Evolutionary conservation across 768 basidiomycete species (phyloP).

Genomic region (Sporobolomyces phaffii): DNA sequence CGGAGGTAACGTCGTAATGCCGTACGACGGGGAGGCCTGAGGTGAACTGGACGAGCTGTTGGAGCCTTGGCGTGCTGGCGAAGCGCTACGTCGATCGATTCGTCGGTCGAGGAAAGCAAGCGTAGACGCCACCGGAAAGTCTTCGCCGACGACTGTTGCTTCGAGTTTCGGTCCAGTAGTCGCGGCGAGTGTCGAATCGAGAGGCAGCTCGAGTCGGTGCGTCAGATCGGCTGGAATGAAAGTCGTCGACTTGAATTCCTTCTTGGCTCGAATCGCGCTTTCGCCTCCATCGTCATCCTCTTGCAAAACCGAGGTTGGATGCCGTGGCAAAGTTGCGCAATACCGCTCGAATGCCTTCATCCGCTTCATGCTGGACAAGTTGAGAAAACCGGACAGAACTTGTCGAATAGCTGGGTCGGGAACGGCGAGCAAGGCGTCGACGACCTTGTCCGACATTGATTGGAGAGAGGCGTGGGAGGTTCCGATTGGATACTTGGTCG

Average conservation of each 20-base stretch:
- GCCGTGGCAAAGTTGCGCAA: conserved; percentile 34
- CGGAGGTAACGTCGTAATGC: not conserved
- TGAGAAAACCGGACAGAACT: conserved; percentile 45
- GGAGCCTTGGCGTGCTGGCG: not conserved
- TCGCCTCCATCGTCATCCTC: not conserved
- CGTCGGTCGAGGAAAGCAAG: not conserved
- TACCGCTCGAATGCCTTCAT: conserved; percentile 45
- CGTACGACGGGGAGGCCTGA: not conserved
- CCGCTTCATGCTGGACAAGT: conserved; percentile 46
- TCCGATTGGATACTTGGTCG: conserved; percentile 49
- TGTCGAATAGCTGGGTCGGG: conserved; percentile 34
- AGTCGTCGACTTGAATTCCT: conserved; percentile 47
- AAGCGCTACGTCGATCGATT: not conserved
- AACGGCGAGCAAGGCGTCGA: conserved; percentile 45
- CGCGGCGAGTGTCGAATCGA: not conserved
- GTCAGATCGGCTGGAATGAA: conserved; percentile 46
- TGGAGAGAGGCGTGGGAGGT: conserved; percentile 45
- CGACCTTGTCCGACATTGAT: conserved; percentile 45
- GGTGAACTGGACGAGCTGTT: not conserved
- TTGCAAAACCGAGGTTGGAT: not conserved
- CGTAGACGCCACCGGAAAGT: not conserved
- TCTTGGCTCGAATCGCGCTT: not conserved
- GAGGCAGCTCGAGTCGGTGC: conserved; percentile 44
- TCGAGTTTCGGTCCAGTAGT: conserved; percentile 12
- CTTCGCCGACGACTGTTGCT: not conserved